Conservation (phyloP, 2,329 filamentous ascomycete genomes). For the Rutstroemia sp. region DNA sequence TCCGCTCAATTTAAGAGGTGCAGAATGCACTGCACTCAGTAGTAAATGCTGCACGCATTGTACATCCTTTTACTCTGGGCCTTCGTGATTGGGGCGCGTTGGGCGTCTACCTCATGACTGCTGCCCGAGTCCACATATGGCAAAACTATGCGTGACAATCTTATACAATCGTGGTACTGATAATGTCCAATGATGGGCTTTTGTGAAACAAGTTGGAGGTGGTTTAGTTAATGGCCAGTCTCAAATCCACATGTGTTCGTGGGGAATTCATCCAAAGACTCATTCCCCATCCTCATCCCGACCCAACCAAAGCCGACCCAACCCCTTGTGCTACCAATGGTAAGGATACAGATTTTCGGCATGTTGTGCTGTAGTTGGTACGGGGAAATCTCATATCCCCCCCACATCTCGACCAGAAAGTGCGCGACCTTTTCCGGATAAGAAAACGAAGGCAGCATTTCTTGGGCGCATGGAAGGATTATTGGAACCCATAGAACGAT, state of each 20-base stretch:
- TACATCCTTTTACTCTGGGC: background rate
- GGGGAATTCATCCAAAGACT: background rate
- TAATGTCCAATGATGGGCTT: too few relatives aligned
- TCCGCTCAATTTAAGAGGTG: too few relatives aligned
- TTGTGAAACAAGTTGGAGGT: background rate
- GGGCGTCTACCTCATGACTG: background rate
- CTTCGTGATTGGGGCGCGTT: background rate
- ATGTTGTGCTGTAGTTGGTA: background rate
- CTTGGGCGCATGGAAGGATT: background rate
- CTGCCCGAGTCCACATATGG: background rate
- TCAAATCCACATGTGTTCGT: background rate
- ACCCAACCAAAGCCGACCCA: background rate
- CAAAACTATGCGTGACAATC: background rate
- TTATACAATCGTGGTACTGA: too few relatives aligned
- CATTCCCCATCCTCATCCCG: too few relatives aligned
- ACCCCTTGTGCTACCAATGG: background rate
- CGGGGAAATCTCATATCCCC: slow-evolving; percentile 3
- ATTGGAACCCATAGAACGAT: too few relatives aligned
- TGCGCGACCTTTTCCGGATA: background rate
- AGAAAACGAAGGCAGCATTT: too few relatives aligned
- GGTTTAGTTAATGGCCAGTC: background rate
- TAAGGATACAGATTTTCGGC: background rate
- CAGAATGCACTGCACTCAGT: too few relatives aligned
- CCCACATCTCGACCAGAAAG: background rate
- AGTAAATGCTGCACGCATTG: background rate